Conservation (phyloP, 495 filamentous ascomycete genomes). For the Neurospora sp. region DNA sequence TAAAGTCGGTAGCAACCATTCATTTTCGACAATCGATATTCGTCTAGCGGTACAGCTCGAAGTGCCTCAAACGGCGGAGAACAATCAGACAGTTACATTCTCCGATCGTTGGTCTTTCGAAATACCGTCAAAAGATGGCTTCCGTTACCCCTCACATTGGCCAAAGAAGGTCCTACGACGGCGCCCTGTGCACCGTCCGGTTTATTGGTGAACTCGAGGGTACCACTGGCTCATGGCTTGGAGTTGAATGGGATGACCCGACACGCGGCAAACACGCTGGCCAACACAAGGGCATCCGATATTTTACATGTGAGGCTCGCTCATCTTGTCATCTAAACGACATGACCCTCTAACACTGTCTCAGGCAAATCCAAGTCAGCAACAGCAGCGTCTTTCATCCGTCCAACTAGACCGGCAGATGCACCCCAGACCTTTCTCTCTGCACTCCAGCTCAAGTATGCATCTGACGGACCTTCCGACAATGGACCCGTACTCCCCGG, state of each 20-base stretch:
- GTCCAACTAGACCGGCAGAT: conserved; percentile 63
- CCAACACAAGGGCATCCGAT: conserved; percentile 62
- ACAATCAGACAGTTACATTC: no score
- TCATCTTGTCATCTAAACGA: neutral
- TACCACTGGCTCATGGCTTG: conserved; percentile 76
- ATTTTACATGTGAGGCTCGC: conserved; percentile 64
- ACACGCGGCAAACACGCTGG: conserved; percentile 83
- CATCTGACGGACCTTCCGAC: conserved; percentile 37
- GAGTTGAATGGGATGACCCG: conserved; percentile 93
- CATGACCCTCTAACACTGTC: neutral
- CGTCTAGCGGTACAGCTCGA: neutral
- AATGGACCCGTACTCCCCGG: conserved; percentile 5
- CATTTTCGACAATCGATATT: neutral
- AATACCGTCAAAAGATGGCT: conserved; percentile 7
- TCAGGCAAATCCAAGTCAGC: conserved; percentile 54
- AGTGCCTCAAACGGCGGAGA: neutral
- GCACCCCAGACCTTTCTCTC: conserved; percentile 60
- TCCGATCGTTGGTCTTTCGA: neutral
- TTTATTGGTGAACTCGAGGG: conserved; percentile 70
- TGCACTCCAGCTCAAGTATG: conserved; percentile 77
- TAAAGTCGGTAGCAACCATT: neutral
- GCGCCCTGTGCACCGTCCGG: conserved; percentile 68
- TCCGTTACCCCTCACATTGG: conserved; percentile 35
- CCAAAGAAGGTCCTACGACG: conserved; percentile 68
- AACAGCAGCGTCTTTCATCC: conserved; percentile 76